Evolutionary conservation across 306 rosid genomes (phyloP).

Genomic region (Sicyos baderoa): DNA sequence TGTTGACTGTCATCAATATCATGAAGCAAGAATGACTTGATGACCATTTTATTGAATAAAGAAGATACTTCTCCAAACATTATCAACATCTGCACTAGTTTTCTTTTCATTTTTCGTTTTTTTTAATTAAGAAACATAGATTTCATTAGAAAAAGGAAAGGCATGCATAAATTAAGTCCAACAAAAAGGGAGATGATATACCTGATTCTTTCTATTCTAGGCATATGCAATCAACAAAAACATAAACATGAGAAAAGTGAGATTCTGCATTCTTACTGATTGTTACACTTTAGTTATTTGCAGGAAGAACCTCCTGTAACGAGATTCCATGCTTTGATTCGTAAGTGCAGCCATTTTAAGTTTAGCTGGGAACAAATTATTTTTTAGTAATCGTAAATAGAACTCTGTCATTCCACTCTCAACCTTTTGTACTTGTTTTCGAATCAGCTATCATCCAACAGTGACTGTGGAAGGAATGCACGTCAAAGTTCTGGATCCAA

Average conservation of each 20-base stretch:
- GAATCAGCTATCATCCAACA: slow-evolving; percentile 58
- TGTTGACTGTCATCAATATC: neutral
- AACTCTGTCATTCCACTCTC: neutral
- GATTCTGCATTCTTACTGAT: slow-evolving; percentile 28
- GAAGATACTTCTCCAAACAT: neutral
- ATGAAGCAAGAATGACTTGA: neutral
- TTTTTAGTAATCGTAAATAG: neutral
- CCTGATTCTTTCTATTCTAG: neutral
- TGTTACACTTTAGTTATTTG: slow-evolving; percentile 41
- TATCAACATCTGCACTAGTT: neutral
- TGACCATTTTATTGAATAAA: neutral
- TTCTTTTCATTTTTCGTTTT: too few relatives aligned
- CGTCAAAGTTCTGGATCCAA: slow-evolving; percentile 61
- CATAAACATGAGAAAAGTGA: neutral
- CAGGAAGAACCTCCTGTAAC: slow-evolving; percentile 47
- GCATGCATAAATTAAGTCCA: neutral
- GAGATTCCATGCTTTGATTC: slow-evolving; percentile 56
- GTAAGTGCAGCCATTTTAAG: slow-evolving; percentile 47
- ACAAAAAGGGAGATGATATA: neutral
- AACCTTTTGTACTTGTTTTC: slow-evolving; percentile 15
- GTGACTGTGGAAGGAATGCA: slow-evolving; percentile 51
- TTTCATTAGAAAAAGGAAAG: neutral
- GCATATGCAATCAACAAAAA: neutral
- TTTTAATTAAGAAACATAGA: too few relatives aligned
- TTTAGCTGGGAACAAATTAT: slow-evolving; percentile 20